phyloP scores from a whole-genome alignment of 2,329 filamentous ascomycete genomes.

The Colletotrichum lini region DNA sequence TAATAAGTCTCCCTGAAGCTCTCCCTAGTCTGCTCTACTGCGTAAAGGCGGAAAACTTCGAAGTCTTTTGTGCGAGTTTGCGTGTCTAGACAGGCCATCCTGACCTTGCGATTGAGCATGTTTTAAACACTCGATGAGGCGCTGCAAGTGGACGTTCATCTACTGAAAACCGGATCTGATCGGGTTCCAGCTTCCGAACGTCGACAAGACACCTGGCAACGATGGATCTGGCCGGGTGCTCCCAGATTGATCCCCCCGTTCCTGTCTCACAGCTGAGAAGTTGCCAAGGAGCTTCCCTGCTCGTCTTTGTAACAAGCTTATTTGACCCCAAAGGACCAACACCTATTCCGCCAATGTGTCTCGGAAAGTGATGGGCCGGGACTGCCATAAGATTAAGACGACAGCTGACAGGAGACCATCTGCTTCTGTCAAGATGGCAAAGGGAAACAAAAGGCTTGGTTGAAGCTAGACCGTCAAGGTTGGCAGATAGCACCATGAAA shows the following conservation, averaged over 20 bases:
- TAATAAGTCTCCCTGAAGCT: too few relatives aligned
- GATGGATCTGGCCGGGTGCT: not conserved
- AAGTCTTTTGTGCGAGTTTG: too few relatives aligned
- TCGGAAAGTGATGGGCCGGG: conserved; percentile 14
- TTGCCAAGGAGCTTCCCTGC: conserved; percentile 2
- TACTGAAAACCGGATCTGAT: conserved; percentile 33
- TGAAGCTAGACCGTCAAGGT: not conserved
- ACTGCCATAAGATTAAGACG: conserved; percentile 31
- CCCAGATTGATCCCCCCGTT: not conserved
- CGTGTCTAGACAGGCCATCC: not conserved
- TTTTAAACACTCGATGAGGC: conserved; percentile 25
- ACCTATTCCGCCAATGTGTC: conserved; percentile 16
- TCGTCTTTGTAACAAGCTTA: conserved; percentile 24
- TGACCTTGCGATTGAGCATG: conserved; percentile 20
- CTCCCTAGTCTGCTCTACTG: too few relatives aligned
- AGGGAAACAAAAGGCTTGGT: conserved; percentile 4
- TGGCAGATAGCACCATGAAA: not conserved
- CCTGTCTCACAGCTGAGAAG: conserved; percentile 13
- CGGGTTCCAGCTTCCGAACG: conserved; percentile 6
- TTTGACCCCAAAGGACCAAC: conserved; percentile 1
- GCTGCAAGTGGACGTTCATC: conserved; percentile 13
- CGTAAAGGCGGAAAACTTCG: too few relatives aligned
- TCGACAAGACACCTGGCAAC: not conserved
- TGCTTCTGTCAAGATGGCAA: conserved; percentile 4
- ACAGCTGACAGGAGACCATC: conserved; percentile 35